phyloP scores from a whole-genome alignment of 305 asterid genomes.

The Solanum hybrid region DNA sequence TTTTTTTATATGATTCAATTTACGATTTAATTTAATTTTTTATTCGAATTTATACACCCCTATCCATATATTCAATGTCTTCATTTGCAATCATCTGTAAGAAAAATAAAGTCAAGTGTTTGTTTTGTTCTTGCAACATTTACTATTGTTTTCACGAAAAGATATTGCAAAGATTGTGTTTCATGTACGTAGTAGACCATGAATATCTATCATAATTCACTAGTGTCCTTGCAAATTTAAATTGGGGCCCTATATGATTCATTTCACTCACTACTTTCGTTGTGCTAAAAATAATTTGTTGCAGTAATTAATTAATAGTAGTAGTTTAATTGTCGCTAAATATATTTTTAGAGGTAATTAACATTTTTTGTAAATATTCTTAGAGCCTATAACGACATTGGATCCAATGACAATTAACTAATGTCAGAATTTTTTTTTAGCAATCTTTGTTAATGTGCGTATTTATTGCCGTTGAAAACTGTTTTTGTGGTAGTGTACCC shows the following conservation, averaged over 20 bases:
- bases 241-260: not conserved
- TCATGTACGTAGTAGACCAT: not conserved
- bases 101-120: not conserved
- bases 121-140: not conserved
- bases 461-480: not conserved
- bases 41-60: not conserved
- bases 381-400: too few relatives aligned
- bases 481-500: not conserved
- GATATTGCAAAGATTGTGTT: not conserved
- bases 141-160: not conserved
- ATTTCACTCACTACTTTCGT: not conserved
- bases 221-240: not conserved
- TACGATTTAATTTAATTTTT: too few relatives aligned
- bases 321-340: rapidly evolving
- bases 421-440: too few relatives aligned
- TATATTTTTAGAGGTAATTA: too few relatives aligned
- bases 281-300: too few relatives aligned
- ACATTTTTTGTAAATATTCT: too few relatives aligned
- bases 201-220: not conserved
- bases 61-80: not conserved
- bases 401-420: too few relatives aligned
- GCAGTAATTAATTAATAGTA: not conserved
- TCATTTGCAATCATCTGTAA: not conserved
- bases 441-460: too few relatives aligned
- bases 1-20: too few relatives aligned